Conservation (phyloP, 495 filamentous ascomycete genomes). For the Cercophora newfieldiana region DNA sequence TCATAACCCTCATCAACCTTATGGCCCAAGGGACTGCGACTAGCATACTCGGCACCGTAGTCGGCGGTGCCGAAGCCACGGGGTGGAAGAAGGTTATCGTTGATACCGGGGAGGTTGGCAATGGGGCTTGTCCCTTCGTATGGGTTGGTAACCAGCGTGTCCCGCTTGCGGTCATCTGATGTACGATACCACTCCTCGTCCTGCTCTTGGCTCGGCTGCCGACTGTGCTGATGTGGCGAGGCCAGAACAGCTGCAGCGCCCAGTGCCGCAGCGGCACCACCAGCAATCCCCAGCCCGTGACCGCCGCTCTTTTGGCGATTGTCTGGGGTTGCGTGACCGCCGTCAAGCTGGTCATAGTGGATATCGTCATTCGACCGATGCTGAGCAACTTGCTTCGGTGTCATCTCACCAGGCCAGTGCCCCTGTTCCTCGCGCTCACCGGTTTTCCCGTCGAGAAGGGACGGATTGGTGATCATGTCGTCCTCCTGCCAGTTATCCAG, state of each 20-base stretch:
- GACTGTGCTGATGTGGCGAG: conserved; percentile 46
- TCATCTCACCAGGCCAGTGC: conserved; percentile 42
- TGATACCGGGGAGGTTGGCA: conserved; percentile 51
- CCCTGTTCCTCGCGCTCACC: conserved; percentile 34
- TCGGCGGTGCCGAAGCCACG: conserved; percentile 35
- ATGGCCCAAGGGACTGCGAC: conserved; percentile 45
- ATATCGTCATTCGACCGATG: conserved; percentile 40
- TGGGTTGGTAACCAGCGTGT: conserved; percentile 58
- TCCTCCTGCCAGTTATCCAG: conserved; percentile 62
- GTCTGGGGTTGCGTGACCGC: conserved; percentile 18
- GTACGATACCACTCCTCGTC: conserved; percentile 58
- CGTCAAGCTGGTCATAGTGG: conserved; percentile 32
- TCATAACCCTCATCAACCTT: conserved; percentile 84
- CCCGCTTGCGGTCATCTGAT: conserved; percentile 55
- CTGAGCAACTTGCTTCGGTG: conserved; percentile 38
- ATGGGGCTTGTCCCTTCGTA: conserved; percentile 58
- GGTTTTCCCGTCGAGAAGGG: conserved; percentile 39
- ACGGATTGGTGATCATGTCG: conserved; percentile 49
- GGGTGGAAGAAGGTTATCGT: conserved; percentile 45
- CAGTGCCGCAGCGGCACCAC: conserved; percentile 40
- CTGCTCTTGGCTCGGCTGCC: conserved; percentile 50
- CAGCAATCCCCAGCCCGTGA: conserved; percentile 31
- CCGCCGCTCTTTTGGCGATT: conserved; percentile 19
- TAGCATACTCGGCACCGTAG: conserved; percentile 45
- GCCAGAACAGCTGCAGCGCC: conserved; percentile 46